A percentile compares a stretch with the other conserved stretches of the same genome.
Evolutionary conservation across 1,284 basidiomycete species (phyloP).

Genomic region (Rhodotorula sp.): DNA sequence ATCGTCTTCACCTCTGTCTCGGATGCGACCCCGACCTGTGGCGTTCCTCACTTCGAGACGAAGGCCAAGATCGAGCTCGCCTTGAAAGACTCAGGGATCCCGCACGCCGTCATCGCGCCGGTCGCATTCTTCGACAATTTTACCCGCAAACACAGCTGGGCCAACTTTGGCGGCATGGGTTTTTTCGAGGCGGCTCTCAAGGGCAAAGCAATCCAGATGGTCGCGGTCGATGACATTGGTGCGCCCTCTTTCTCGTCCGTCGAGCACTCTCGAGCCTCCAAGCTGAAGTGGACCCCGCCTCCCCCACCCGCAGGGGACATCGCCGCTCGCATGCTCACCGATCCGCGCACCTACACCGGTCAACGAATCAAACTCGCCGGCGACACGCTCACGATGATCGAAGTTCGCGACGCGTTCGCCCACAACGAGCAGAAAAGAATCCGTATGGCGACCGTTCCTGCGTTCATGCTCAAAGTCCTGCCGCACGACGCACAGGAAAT

Average conservation of each 20-base stretch:
- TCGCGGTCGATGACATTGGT: slow-evolving; percentile 18
- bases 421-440: not conserved
- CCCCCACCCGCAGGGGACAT: slow-evolving; percentile 1
- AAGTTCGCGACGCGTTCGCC: slow-evolving; percentile 3
- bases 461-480: not conserved
- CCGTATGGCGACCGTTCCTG: slow-evolving; percentile 11
- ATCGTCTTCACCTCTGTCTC: slow-evolving; percentile 25
- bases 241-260: not conserved
- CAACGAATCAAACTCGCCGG: slow-evolving; percentile 18
- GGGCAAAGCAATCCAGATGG: slow-evolving; percentile 14
- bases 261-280: too few relatives aligned
- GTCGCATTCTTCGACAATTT: slow-evolving; percentile 20
- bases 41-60: slow-evolving; percentile 25
- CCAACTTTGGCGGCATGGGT: slow-evolving; percentile 1
- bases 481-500: slow-evolving; percentile 20
- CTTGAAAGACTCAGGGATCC: slow-evolving; percentile 11
- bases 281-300: not conserved
- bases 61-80: slow-evolving; percentile 26
- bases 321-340: slow-evolving; percentile 11
- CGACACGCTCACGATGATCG: slow-evolving; percentile 14
- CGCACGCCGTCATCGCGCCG: slow-evolving; percentile 11
- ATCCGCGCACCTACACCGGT: slow-evolving; percentile 3
- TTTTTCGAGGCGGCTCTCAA: slow-evolving; percentile 17
- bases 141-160: slow-evolving; percentile 2
- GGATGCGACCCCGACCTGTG: slow-evolving; percentile 13